These are phyloP conservation scores for Tympanopsis confertula DNA, from an alignment of 2,329 filamentous ascomycete species.

Conservation along the genomic window DNA sequence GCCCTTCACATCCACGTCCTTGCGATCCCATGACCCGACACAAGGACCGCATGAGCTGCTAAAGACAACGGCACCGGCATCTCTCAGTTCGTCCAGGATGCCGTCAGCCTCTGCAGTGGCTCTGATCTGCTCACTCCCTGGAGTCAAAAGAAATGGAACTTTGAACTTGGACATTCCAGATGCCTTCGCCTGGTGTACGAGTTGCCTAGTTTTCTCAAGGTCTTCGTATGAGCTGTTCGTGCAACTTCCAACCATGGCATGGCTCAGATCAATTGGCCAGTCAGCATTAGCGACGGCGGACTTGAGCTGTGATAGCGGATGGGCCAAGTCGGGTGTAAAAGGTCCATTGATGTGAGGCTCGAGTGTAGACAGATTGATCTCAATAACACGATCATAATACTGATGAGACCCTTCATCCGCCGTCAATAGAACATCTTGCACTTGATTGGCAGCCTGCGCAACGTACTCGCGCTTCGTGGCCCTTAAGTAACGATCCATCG, in stretches of 20 bases:
- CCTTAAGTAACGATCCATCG: slow-evolving; percentile 17
- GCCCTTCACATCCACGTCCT: slow-evolving; percentile 14
- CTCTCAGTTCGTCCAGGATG: slow-evolving; percentile 12
- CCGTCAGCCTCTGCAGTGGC: slow-evolving; percentile 16
- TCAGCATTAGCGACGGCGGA: slow-evolving; percentile 11
- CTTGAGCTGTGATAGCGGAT: slow-evolving; percentile 16
- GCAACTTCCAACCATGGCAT: slow-evolving; percentile 18
- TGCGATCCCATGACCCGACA: slow-evolving; percentile 20
- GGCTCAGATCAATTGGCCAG: slow-evolving; percentile 16
- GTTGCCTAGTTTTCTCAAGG: slow-evolving; percentile 14
- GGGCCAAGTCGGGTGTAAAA: slow-evolving; percentile 19
- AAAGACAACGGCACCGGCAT: slow-evolving; percentile 50
- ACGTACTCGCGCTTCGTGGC: slow-evolving; percentile 15
- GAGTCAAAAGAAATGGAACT: slow-evolving; percentile 16
- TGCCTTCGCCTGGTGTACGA: slow-evolving; percentile 15
- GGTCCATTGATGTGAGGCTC: slow-evolving; percentile 22
- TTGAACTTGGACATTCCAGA: slow-evolving; percentile 15
- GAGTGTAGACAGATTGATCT: slow-evolving; percentile 18
- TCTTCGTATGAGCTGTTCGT: slow-evolving; percentile 24
- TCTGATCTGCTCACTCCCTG: slow-evolving; percentile 20
- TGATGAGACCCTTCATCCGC: slow-evolving; percentile 16
- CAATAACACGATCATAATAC: slow-evolving; percentile 19
- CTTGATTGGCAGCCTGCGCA: slow-evolving; percentile 9
- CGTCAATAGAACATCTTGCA: slow-evolving; percentile 11
- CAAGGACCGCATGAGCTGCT: slow-evolving; percentile 21